These are phyloP conservation scores for Ceratocystis diversiconidia DNA, from an alignment of 2,329 filamentous ascomycete species.

Conservation along the genomic window DNA sequence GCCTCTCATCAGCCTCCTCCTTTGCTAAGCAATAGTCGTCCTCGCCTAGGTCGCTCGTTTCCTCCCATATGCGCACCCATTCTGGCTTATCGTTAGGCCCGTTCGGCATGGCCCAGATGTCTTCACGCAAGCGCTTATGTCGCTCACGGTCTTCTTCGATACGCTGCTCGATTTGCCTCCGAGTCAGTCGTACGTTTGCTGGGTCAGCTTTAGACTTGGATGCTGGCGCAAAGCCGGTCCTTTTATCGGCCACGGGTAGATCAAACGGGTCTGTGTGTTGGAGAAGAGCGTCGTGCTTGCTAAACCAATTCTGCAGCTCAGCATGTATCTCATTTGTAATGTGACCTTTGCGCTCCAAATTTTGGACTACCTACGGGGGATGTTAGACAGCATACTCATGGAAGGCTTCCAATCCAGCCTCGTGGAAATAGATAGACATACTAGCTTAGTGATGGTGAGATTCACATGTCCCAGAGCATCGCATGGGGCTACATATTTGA, in stretches of 20 bases:
- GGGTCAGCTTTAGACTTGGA: constrained; percentile 23
- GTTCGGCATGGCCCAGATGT: constrained; percentile 74
- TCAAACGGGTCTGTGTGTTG: constrained; percentile 6
- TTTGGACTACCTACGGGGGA: constrained; percentile 44
- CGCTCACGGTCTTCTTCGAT: constrained; percentile 94
- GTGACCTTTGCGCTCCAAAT: constrained; percentile 55
- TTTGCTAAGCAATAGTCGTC: constrained; percentile 66
- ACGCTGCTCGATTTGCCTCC: constrained; percentile 81
- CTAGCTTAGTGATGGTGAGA: constrained; percentile 78
- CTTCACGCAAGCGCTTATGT: constrained; percentile 82
- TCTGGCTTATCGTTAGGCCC: constrained; percentile 47
- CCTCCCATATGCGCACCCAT: constrained; percentile 70
- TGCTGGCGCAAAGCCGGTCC: constrained; percentile 21
- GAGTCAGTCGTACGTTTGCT: constrained; percentile 41
- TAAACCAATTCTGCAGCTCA: constrained; percentile 73
- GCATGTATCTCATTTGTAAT: constrained; percentile 58
- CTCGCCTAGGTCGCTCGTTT: constrained; percentile 71
- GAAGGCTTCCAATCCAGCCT: background rate
- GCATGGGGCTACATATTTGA: constrained; percentile 80
- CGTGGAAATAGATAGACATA: constrained; percentile 27
- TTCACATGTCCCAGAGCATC: constrained; percentile 84
- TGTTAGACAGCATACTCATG: background rate
- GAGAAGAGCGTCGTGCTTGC: constrained; percentile 53
- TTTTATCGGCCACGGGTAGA: background rate
- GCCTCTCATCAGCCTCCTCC: constrained; percentile 52